Evolutionary conservation across 2,329 filamentous ascomycete species (phyloP).

Genomic region (Colletotrichum horii): DNA sequence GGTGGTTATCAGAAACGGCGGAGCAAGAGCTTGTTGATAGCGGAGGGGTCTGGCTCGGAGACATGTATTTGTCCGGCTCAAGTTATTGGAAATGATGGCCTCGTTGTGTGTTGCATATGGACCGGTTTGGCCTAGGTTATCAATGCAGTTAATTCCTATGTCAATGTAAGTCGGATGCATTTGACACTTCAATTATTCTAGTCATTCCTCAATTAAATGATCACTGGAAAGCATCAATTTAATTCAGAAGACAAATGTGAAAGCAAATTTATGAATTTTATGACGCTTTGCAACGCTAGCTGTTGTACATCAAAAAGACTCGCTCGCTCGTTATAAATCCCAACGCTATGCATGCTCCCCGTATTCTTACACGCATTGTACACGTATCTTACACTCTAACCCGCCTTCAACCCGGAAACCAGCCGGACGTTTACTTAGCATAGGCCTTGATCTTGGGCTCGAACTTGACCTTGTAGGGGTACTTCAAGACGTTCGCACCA

Average conservation of each 20-base stretch:
- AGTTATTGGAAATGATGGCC: neutral
- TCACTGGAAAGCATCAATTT: neutral
- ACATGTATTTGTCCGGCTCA: neutral
- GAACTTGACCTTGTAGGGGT: neutral
- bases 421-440: neutral
- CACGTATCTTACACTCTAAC: neutral
- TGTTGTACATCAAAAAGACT: neutral
- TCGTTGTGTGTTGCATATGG: neutral
- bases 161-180: neutral
- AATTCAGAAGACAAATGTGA: accelerated
- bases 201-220: too few species aligned
- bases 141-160: too few species aligned
- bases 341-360: neutral
- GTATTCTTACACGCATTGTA: neutral
- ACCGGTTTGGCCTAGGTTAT: too few species aligned
- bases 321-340: neutral
- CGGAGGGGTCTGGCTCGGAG: neutral
- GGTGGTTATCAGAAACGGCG: neutral
- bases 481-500: neutral
- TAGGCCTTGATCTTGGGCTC: constrained; percentile 4
- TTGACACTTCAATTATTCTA: neutral
- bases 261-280: neutral
- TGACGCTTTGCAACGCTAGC: neutral
- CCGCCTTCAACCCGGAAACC: neutral
- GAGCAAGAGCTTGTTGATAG: neutral